Base-by-base conservation (phyloP, 371 early-diverging fungal genomes). In the Phascolomyces articulosus region DNA sequence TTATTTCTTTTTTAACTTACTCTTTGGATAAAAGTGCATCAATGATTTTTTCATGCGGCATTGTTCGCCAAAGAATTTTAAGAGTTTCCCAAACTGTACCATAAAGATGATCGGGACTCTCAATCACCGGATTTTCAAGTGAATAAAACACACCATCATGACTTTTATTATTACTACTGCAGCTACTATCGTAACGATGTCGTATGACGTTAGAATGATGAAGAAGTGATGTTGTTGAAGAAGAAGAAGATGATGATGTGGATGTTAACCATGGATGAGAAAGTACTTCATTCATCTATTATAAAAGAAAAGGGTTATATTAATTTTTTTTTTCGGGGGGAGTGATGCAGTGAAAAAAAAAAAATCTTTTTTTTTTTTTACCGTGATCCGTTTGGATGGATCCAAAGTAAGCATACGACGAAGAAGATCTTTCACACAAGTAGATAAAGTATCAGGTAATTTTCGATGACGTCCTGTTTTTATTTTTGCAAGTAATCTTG, bases 401-500 rank as follows among this genome's bases (percentile, higher is more conserved):
- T 81, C 72, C 9, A 71, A 57, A 6, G 57, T 58, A 24, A 81
- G 61, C 60, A 76, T 78, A 21, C 60, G 64, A 48, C 63, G 62
- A 18, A 81, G 62, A 23, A 81, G 62, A 53, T 94, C 91, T 58
- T 84, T 78, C 4, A 91, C 90, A 3, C 67, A 67, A 2, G 73
- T 41, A 24, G 88, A 81, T 60, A 91, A 72, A 51, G 85, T 77
- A 8, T 85, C 82, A 7, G 93, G 91, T 65, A 94, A 64, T 27
- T 38, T 58, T 23, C 62, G 72, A 44, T 69, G 71, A 53, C 69
- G 69, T 18, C 82, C 82, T 3, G 57, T 24, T 62, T 78, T 78
- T 29, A 92, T 91, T 72, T 93, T 92, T 31, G 48, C 44, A 20
- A 78, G 86, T 55, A 95, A 65, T 23, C 91, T 68, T 6, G 93